Conservation (phyloP, 2,329 filamentous ascomycete species). For the Colletotrichum euphorbiae region DNA sequence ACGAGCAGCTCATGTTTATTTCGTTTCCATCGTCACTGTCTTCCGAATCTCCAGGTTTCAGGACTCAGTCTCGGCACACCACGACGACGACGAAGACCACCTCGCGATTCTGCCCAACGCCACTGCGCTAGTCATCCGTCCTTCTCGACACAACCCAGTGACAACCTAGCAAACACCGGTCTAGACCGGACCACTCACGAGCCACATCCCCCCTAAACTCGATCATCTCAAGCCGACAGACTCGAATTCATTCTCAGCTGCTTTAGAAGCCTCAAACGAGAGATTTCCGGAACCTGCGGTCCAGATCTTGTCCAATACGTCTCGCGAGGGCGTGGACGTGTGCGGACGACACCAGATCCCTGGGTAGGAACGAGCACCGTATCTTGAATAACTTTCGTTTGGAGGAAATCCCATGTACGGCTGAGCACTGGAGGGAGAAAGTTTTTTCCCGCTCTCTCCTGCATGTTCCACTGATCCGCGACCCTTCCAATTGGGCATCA, state of each 20-base stretch:
- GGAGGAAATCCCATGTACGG: neutral
- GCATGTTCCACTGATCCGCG: slow-evolving; percentile 11
- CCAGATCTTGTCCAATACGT: slow-evolving; percentile 15
- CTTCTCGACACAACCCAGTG: slow-evolving; percentile 12
- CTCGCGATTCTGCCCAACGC: slow-evolving; percentile 9
- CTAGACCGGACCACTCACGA: slow-evolving; percentile 33
- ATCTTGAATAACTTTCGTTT: neutral
- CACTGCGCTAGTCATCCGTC: slow-evolving; percentile 12
- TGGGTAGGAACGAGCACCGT: neutral
- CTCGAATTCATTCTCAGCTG: slow-evolving; percentile 23
- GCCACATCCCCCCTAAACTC: slow-evolving; percentile 20
- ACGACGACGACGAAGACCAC: neutral
- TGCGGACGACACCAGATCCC: neutral
- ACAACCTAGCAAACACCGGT: slow-evolving; percentile 1
- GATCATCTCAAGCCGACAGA: slow-evolving; percentile 20
- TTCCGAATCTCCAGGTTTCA: neutral
- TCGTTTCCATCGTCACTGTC: neutral
- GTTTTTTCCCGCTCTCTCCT: slow-evolving; percentile 13
- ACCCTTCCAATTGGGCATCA: slow-evolving; percentile 11
- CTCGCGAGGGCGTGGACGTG: neutral
- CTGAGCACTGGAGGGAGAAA: neutral
- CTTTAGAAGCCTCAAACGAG: slow-evolving; percentile 13
- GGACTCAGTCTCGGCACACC: slow-evolving; percentile 6
- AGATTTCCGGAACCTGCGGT: slow-evolving; percentile 2
- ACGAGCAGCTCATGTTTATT: neutral